Percentiles rank a stretch among this genome's conserved stretches.
Evolutionary conservation across 108 stramenopile species (phyloP).

Genomic region (Mediolabrus comicus): DNA sequence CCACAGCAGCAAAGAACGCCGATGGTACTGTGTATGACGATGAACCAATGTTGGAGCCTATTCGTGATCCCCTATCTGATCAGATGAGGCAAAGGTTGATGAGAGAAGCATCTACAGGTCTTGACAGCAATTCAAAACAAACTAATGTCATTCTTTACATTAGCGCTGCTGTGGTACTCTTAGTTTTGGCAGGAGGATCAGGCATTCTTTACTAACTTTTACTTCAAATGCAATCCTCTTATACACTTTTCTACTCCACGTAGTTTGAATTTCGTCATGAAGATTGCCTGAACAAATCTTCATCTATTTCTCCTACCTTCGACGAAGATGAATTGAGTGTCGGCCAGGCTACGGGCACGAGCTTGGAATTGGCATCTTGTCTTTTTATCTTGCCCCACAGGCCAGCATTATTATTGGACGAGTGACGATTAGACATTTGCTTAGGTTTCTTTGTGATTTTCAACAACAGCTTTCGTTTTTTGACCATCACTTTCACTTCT

Average conservation of each 20-base stretch:
- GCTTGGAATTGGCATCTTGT: not conserved
- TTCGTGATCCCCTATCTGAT: conserved; percentile 60
- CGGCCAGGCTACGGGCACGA: not conserved
- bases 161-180: conserved; percentile 54
- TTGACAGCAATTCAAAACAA: conserved; percentile 68
- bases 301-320: not conserved
- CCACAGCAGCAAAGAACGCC: not conserved
- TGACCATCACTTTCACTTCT: conserved; percentile 53
- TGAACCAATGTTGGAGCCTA: conserved; percentile 37
- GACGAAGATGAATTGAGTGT: not conserved
- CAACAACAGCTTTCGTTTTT: conserved; percentile 60
- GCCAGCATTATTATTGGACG: not conserved
- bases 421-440: not conserved
- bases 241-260: not conserved
- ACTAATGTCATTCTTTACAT: conserved; percentile 81
- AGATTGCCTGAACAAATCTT: not conserved
- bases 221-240: not conserved
- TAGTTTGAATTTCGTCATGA: not conserved
- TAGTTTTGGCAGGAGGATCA: conserved; percentile 64
- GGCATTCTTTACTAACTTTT: conserved; percentile 82
- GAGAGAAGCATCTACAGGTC: conserved; percentile 70
- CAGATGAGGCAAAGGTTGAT: conserved; percentile 67
- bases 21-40: conserved; percentile 46
- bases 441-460: conserved; percentile 52
- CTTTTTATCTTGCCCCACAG: not conserved